These are phyloP conservation scores for Alnus rubra DNA, from an alignment of 306 rosid genomes.

Conservation along the genomic window DNA sequence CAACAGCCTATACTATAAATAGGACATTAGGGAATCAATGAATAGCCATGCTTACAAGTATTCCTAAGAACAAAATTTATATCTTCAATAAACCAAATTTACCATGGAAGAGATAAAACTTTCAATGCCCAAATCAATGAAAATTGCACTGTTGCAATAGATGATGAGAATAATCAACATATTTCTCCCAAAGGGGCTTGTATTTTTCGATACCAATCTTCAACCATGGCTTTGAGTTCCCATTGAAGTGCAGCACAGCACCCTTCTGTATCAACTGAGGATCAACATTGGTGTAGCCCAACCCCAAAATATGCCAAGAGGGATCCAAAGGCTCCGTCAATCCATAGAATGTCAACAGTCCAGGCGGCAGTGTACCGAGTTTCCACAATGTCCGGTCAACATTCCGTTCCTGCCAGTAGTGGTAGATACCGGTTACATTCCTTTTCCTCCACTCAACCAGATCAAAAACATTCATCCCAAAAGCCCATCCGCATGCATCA, in stretches of 20 bases:
- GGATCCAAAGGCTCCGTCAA: constrained; percentile 80
- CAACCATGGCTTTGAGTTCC: constrained; percentile 94
- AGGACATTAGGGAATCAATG: constrained; percentile 30
- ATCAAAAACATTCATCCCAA: constrained; percentile 91
- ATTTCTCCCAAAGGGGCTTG: constrained; percentile 87
- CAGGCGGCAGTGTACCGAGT: constrained; percentile 93
- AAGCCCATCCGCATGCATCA: constrained; percentile 97
- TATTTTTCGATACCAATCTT: constrained; percentile 90
- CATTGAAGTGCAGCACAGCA: constrained; percentile 84
- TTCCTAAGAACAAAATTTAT: constrained; percentile 32
- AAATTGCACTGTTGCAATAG: constrained; percentile 73
- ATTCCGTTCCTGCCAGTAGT: constrained; percentile 88
- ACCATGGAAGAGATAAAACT: constrained; percentile 27
- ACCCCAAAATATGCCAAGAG: constrained; percentile 81
- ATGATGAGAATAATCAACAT: constrained; percentile 68
- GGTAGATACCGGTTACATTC: constrained; percentile 90
- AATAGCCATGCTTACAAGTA: constrained; percentile 55
- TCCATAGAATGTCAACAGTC: constrained; percentile 82
- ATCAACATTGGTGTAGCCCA: constrained; percentile 85
- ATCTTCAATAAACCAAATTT: constrained; percentile 23
- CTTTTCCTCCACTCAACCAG: constrained; percentile 87
- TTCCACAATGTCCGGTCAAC: constrained; percentile 86
- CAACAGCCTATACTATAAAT: constrained; percentile 38
- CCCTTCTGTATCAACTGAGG: constrained; percentile 69
- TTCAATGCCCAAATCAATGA: constrained; percentile 45